Conservation (phyloP, 2,329 filamentous ascomycete genomes). For the Xylaria sp. region DNA sequence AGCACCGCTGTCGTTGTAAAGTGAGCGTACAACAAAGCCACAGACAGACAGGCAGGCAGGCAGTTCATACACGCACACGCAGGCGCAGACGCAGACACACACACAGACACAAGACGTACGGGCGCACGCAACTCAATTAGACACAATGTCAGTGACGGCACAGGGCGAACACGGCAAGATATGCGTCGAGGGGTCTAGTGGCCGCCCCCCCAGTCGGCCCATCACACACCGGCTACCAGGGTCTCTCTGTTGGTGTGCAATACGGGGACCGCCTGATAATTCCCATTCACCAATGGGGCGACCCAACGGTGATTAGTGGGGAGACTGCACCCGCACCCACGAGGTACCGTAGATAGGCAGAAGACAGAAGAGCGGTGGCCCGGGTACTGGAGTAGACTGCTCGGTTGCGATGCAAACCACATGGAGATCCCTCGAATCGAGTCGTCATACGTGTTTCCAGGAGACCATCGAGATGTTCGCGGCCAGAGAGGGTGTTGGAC, state of each 20-base stretch:
- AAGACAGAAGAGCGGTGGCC: background rate
- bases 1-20: conserved; percentile 27
- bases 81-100: conserved; percentile 6
- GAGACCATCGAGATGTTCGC: background rate
- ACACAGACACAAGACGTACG: conserved; percentile 20
- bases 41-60: background rate
- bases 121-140: background rate
- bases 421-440: conserved; percentile 22
- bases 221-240: conserved; percentile 16
- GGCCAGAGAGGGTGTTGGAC: background rate
- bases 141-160: conserved; percentile 7
- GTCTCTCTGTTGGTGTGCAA: conserved; percentile 21
- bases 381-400: background rate
- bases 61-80: conserved; percentile 12
- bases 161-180: conserved; percentile 19
- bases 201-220: conserved; percentile 7
- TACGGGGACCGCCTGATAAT: background rate
- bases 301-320: conserved; percentile 16
- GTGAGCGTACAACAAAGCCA: conserved; percentile 22
- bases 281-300: conserved; percentile 19
- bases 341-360: background rate
- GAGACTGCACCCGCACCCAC: background rate
- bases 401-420: conserved; percentile 2
- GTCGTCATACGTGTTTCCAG: conserved; percentile 12
- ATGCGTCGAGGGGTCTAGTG: background rate